A percentile compares a stretch with the other conserved stretches of the same genome.
phyloP scores from a whole-genome alignment of 441 rosid genomes.

The Mallotus japonicus region DNA sequence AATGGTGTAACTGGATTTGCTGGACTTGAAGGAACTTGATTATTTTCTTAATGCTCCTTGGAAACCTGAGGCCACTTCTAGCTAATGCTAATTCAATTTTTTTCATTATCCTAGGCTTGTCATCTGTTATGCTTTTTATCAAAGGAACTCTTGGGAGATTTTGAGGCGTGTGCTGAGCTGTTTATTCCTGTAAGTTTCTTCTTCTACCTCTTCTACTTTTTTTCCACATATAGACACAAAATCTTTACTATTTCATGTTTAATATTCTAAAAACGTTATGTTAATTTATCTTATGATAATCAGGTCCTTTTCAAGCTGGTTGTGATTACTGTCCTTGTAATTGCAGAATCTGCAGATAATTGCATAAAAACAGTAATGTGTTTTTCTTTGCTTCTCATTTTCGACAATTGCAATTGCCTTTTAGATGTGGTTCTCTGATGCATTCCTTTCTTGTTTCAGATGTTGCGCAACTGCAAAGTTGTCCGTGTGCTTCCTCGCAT shows the following conservation, averaged over 20 bases:
- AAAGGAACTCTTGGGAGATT: constrained; percentile 93
- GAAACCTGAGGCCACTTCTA: constrained; percentile 11
- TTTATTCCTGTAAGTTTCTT: constrained; percentile 76
- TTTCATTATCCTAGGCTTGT: constrained; percentile 59
- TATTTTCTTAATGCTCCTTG: not conserved
- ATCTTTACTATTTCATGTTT: constrained; percentile 3
- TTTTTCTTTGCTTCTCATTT: constrained; percentile 17
- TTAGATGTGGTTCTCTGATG: constrained; percentile 24
- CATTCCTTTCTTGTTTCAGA: constrained; percentile 39
- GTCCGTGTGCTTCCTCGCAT: constrained; percentile 88
- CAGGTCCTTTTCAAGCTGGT: constrained; percentile 99
- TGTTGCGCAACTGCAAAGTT: constrained; percentile 95
- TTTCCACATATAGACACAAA: not conserved
- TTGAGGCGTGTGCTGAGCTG: constrained; percentile 89
- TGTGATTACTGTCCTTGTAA: constrained; percentile 99
- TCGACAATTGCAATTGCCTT: constrained; percentile 9
- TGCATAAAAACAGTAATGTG: constrained; percentile 88
- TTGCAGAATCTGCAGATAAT: constrained; percentile 98
- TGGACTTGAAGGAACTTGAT: not conserved
- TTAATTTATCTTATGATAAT: constrained; percentile 44
- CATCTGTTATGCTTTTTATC: constrained; percentile 91
- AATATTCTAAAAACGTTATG: constrained; percentile 9
- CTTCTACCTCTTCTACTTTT: not conserved
- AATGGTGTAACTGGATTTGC: not conserved
- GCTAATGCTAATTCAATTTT: constrained; percentile 25